phyloP scores from a whole-genome alignment of 106 monocot genomes.

The Dendrobium huoshanense region DNA sequence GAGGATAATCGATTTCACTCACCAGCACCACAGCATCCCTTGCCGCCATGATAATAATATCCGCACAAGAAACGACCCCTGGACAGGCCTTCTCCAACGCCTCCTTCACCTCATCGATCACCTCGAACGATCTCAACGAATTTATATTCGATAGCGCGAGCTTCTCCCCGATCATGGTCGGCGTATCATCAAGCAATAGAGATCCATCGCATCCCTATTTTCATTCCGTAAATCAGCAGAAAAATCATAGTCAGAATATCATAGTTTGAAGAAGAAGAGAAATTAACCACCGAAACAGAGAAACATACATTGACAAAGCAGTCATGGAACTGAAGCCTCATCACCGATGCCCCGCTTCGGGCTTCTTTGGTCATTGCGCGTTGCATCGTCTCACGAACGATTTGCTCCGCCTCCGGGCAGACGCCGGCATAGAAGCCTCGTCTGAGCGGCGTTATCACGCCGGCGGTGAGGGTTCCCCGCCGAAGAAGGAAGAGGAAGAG shows the following conservation, averaged over 20 bases:
- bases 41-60: slow-evolving; percentile 82
- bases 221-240: not conserved
- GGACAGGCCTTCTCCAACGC: slow-evolving; percentile 60
- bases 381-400: slow-evolving; percentile 42
- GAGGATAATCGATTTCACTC: not conserved
- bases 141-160: slow-evolving; percentile 66
- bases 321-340: slow-evolving; percentile 92
- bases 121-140: slow-evolving; percentile 73
- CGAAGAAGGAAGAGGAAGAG: slow-evolving; percentile 2
- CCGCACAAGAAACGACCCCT: slow-evolving; percentile 83
- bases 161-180: slow-evolving; percentile 76
- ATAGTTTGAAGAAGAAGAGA: not conserved
- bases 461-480: not conserved
- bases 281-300: no score
- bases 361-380: slow-evolving; percentile 48
- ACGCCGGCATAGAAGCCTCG: slow-evolving; percentile 57
- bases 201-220: slow-evolving; percentile 79
- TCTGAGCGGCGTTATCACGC: slow-evolving; percentile 18
- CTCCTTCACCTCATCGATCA: slow-evolving; percentile 75
- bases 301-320: slow-evolving; percentile 71
- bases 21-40: slow-evolving; percentile 83
- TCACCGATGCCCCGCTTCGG: slow-evolving; percentile 79
- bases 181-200: slow-evolving; percentile 64
- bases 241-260: not conserved
- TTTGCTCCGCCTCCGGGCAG: slow-evolving; percentile 54